Evolutionary conservation across 176 grass and related monocot species (phyloP), one percentile per base, ranked within the genome.

Genomic region (Puya raimondii): DNA sequence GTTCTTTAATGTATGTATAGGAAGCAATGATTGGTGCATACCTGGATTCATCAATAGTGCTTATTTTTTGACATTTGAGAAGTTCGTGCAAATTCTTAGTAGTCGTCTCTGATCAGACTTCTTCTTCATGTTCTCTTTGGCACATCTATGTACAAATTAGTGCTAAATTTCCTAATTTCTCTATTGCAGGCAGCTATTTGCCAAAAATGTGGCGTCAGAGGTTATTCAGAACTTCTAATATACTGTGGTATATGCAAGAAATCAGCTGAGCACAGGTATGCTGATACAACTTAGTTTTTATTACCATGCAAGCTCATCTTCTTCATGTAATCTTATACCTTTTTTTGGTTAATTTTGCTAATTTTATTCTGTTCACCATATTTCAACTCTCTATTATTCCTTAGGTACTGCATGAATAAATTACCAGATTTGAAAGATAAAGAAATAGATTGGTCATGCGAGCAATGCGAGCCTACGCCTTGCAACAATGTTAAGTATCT

Each of bases 371-470:
- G 1, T 42, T 17, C 42, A 12, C 64, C 51, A 17, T 48, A 27
- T 65, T n/a, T 75, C 15, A 23, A 53, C 49, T 42, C 15, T 9
- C 22, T 14, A 52, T 49, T 58, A 23, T 75, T 49, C 58, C 70
- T 22, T 47, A 84, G 82, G 29, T 84, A 84, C 68, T 84, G 76
- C 53, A 50, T 84, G 53, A 58, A 79, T 21, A 65, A 47, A 11
- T 16, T 71, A 18, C 57, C 65, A 21, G 9, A 50, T 42, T 0
- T 17, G 26, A 42, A 42, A 42, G 47, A 84, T 64, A 66, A 75
- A 18, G 18, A 56, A 29, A 20, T 75, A 12, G 0, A 49, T 27
- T 84, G 76, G 76, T 66, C 14, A 5, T 84, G 82, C 61, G 66
- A 75, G 64, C 29, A 66, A 5, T 84, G 76, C 71, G 65, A 78